Evolutionary conservation across 805 yeast genomes (phyloP), one percentile per base, ranked within the genome.

Genomic region (Wickerhamiella shivajii): DNA sequence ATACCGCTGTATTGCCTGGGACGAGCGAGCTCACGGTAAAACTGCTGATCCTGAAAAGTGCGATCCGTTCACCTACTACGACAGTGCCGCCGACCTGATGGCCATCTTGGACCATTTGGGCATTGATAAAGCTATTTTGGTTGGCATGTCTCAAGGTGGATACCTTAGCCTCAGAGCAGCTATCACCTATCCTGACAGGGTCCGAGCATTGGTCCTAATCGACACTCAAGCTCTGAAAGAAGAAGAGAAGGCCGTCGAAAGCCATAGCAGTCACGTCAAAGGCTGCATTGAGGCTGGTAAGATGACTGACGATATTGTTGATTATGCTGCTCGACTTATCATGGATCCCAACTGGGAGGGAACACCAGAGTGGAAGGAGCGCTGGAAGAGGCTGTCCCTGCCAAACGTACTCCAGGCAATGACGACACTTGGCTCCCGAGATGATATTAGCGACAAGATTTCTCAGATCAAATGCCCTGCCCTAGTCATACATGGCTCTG

Each of bases 81-180:
- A 31, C 13, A 18, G 24, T 24, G 34, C 34, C 11, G 29, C 34
- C 4, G 34, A 31, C 21, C 16, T 31, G 28, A 14, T 31, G 12
- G 21, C 29, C 2, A 25, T 31, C 11, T 20, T 31, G 12, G 34
- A 31, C 20, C 29, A 24, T 18, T 25, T 31, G 17, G n/a, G 20
- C 2, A 31, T 31, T 14, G 24, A 31, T 12, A 5, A 18, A 15
- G 34, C 34, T 8, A 18, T 31, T 7, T 21, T 31, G 9, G 29
- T 23, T 2, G 34, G 34, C 6, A 31, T 31, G 34, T 31, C 34
- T 4, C 34, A 31, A 17, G 34, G 34, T 8, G 34, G 34, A 5
- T 31, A 14, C 25, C 25, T 31, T 8, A 11, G 29, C 18, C 34
- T 31, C 9, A 18, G 34, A 5, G 34, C 34, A 5, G 29, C 34